Percentiles rank a stretch among this genome's conserved stretches.
These are phyloP conservation scores for Tolypocladium paradoxum DNA, from an alignment of 2,329 filamentous ascomycete genomes.

Conservation along the genomic window DNA sequence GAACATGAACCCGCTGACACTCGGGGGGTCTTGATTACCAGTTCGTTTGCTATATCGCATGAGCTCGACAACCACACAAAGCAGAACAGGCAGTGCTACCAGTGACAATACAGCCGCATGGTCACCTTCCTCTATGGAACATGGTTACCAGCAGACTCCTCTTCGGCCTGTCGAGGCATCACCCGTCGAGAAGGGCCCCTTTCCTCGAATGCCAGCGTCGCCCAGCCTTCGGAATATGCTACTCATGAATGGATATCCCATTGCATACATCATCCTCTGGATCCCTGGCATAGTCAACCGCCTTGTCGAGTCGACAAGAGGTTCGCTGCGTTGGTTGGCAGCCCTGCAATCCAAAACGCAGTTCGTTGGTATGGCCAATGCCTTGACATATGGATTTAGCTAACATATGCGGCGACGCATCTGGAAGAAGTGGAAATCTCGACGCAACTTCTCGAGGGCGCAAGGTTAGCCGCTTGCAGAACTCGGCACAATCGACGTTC, in stretches of 20 bases:
- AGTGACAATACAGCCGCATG: not conserved
- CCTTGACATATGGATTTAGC: slow-evolving; percentile 26
- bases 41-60: slow-evolving; percentile 1
- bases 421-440: not conserved
- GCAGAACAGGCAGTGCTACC: not conserved
- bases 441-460: not conserved
- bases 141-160: not conserved
- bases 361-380: slow-evolving; percentile 26
- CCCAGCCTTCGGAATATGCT: slow-evolving; percentile 19
- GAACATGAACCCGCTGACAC: not conserved
- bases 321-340: slow-evolving; percentile 9
- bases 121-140: not conserved
- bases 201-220: slow-evolving; percentile 3
- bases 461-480: not conserved
- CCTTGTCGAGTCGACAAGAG: slow-evolving; percentile 14
- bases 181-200: not conserved
- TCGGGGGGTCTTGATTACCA: slow-evolving; percentile 3
- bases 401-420: slow-evolving; percentile 12
- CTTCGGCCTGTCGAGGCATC: not conserved
- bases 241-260: slow-evolving; percentile 25
- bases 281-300: slow-evolving; percentile 25
- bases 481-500: too few relatives aligned
- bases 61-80: not conserved
- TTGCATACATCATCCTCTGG: slow-evolving; percentile 26
- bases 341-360: slow-evolving; percentile 24